Conservation (phyloP, 768 basidiomycete genomes). For the Kwoniella pini region DNA sequence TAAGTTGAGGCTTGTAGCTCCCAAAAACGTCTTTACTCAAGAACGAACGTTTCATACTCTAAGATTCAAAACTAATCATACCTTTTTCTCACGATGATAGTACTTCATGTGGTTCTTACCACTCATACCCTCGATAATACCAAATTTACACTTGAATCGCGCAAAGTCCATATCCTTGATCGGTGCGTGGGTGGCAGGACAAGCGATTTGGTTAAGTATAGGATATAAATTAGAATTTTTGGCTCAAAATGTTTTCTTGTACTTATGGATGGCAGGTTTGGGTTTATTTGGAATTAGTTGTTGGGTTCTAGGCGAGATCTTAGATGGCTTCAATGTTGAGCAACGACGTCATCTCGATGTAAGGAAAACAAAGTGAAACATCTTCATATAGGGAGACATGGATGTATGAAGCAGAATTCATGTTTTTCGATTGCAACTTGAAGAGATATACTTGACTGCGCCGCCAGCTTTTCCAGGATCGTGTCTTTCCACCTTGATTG, state of each 20-base stretch:
- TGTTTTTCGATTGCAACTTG: too few relatives aligned
- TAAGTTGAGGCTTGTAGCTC: conserved; percentile 53
- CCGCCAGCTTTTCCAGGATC: too few relatives aligned
- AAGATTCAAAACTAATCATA: too few relatives aligned
- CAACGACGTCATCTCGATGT: too few relatives aligned
- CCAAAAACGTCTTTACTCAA: too few relatives aligned
- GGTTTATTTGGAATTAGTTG: conserved; percentile 73
- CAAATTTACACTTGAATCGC: conserved; percentile 62
- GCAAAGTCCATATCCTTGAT: conserved; percentile 57
- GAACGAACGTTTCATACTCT: too few relatives aligned
- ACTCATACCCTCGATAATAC: conserved; percentile 78
- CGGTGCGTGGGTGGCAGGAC: conserved; percentile 71
- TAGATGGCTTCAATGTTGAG: conserved; percentile 44
- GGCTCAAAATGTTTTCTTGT: conserved; percentile 69
- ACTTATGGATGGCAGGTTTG: conserved; percentile 76
- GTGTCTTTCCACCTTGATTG: too few relatives aligned
- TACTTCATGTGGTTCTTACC: conserved; percentile 98
- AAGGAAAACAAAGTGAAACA: neutral
- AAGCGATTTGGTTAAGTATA: conserved; percentile 77
- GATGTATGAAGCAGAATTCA: too few relatives aligned
- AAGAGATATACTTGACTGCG: too few relatives aligned
- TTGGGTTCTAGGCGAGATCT: conserved; percentile 73
- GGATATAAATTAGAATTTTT: conserved; percentile 90
- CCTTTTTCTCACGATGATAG: conserved; percentile 56
- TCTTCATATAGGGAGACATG: too few relatives aligned